Evolutionary conservation across 2,329 filamentous ascomycete genomes (phyloP).

Genomic region (Diaporthe vaccinii): DNA sequence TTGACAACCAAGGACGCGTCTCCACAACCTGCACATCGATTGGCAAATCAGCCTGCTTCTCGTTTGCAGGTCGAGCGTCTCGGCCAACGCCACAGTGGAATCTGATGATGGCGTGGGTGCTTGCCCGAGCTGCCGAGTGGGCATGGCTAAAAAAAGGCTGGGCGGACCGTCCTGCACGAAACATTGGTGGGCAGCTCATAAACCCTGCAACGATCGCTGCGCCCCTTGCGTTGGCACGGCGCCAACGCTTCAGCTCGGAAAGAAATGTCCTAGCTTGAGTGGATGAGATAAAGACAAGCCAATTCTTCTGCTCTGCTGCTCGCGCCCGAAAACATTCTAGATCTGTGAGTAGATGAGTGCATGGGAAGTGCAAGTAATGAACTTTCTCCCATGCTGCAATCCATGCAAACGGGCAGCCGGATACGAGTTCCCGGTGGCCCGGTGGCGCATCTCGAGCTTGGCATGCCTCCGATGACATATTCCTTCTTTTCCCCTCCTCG

Average conservation of each 20-base stretch:
- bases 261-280: slow-evolving; percentile 23
- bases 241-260: slow-evolving; percentile 26
- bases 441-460: not conserved
- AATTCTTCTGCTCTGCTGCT: not conserved
- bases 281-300: not conserved
- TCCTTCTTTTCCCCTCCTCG: not conserved
- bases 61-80: slow-evolving; percentile 19
- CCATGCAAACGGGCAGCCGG: not conserved
- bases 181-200: slow-evolving; percentile 25
- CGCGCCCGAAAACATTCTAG: not conserved
- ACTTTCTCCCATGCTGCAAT: not conserved
- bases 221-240: slow-evolving; percentile 32
- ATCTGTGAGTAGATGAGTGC: not conserved
- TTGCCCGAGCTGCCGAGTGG: slow-evolving; percentile 30
- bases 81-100: slow-evolving; percentile 31
- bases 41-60: slow-evolving; percentile 14
- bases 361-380: not conserved
- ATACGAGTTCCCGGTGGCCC: not conserved
- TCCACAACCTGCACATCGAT: slow-evolving; percentile 3
- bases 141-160: slow-evolving; percentile 31
- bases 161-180: slow-evolving; percentile 12
- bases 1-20: slow-evolving; percentile 3
- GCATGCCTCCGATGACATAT: not conserved
- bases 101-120: slow-evolving; percentile 27
- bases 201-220: slow-evolving; percentile 31